A percentile compares a stretch with the other conserved stretches of the same genome.
These are phyloP conservation scores for Suillus spraguei DNA, from an alignment of 768 basidiomycete species.

Conservation along the genomic window DNA sequence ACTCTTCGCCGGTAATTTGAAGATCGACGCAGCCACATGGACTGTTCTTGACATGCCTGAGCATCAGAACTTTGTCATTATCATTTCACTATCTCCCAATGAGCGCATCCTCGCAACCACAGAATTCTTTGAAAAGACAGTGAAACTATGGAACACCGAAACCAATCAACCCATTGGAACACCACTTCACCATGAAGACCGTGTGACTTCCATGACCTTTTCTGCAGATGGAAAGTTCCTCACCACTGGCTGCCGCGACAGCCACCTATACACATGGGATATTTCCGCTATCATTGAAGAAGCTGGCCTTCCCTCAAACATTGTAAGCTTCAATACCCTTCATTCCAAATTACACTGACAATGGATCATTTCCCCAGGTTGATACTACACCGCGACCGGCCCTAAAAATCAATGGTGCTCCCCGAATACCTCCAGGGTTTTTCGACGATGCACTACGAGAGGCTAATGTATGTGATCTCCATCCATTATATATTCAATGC, in stretches of 20 bases:
- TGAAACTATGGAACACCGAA: background rate
- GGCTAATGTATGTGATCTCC: background rate
- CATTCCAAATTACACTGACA: background rate
- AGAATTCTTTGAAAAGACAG: fast-evolving
- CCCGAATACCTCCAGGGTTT: background rate
- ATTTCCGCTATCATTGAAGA: background rate
- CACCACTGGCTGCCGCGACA: fast-evolving
- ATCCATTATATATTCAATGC: background rate
- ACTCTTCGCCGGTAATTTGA: too few species aligned
- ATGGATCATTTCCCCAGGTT: background rate
- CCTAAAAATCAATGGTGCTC: background rate
- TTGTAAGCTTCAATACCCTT: background rate
- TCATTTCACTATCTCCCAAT: background rate
- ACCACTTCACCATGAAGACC: background rate
- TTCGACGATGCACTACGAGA: background rate
- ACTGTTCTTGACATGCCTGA: too few species aligned
- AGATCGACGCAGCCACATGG: too few species aligned
- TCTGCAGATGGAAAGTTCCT: background rate
- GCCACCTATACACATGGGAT: background rate
- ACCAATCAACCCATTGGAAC: background rate
- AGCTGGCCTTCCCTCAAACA: background rate
- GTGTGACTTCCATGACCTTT: background rate
- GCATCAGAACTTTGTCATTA: background rate
- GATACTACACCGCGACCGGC: background rate
- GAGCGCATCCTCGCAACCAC: background rate